phyloP scores from a whole-genome alignment of 2,329 filamentous ascomycete genomes.

The Colletotrichum sp. region DNA sequence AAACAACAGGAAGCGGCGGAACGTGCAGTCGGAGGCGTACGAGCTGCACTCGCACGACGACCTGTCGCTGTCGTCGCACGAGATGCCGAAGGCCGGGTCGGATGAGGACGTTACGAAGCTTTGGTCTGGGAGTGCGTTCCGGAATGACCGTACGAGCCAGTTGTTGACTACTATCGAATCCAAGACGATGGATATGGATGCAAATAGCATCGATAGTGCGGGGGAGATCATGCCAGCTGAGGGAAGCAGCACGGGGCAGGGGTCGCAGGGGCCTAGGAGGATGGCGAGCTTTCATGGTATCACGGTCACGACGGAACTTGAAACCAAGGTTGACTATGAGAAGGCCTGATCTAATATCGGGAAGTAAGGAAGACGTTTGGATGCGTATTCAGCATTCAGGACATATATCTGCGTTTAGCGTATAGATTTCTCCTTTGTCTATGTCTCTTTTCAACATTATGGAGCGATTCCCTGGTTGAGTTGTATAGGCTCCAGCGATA shows the following conservation, averaged over 20 bases:
- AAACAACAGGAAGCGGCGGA: conserved; percentile 19
- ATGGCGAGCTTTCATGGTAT: not conserved
- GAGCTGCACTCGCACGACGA: conserved; percentile 17
- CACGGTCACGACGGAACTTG: conserved; percentile 5
- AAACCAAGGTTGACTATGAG: conserved; percentile 9
- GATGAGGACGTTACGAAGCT: conserved; percentile 10
- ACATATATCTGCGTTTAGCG: not conserved
- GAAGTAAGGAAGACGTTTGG: not conserved
- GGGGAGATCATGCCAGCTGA: not conserved
- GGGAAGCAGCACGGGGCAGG: not conserved
- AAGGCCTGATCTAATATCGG: not conserved
- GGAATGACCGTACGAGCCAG: not conserved
- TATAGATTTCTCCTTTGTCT: not conserved
- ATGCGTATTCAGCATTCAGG: not conserved
- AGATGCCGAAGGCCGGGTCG: not conserved
- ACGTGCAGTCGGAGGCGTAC: conserved; percentile 17
- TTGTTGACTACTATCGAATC: not conserved
- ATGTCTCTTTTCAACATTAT: not conserved
- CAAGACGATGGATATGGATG: not conserved
- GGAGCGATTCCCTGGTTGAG: not conserved
- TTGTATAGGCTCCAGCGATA: not conserved
- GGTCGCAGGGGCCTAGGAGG: not conserved
- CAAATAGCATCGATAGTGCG: not conserved
- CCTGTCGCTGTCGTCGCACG: not conserved
- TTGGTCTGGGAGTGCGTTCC: conserved; percentile 11